Evolutionary conservation across 805 yeast genomes (phyloP).

Genomic region (Barnettozyma sucrosica): DNA sequence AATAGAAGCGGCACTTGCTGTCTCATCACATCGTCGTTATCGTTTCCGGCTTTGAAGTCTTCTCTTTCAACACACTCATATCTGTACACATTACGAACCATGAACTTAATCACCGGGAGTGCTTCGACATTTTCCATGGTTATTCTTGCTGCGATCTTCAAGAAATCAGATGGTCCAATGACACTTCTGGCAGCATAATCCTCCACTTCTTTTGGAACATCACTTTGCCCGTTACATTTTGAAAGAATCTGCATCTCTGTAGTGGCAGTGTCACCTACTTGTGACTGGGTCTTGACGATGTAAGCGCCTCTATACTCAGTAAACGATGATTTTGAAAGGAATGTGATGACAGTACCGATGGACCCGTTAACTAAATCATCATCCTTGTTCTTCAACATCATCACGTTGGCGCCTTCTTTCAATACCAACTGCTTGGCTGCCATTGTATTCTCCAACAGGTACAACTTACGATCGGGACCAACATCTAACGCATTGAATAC

Average conservation of each 20-base stretch:
- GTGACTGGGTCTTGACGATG: constrained; percentile 10
- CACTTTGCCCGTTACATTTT: constrained; percentile 24
- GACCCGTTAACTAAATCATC: constrained; percentile 84
- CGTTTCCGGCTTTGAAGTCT: constrained; percentile 32
- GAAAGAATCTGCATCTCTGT: constrained; percentile 26
- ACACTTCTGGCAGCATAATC: constrained; percentile 19
- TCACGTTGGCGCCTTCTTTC: constrained; percentile 88
- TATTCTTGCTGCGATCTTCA: constrained; percentile 18
- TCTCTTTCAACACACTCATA: constrained; percentile 32
- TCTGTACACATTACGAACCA: constrained; percentile 23
- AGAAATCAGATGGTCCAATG: constrained; percentile 12
- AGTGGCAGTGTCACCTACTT: constrained; percentile 14
- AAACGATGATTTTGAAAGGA: constrained; percentile 27
- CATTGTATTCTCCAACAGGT: constrained; percentile 54
- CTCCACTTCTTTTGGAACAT: constrained; percentile 25
- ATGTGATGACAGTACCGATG: constrained; percentile 60
- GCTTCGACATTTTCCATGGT: constrained; percentile 16
- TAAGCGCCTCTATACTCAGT: constrained; percentile 10
- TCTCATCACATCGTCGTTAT: constrained; percentile 32
- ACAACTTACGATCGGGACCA: constrained; percentile 21
- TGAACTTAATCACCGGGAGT: constrained; percentile 32
- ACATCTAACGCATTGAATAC: constrained; percentile 43
- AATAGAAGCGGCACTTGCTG: constrained; percentile 62
- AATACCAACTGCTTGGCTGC: constrained; percentile 59
- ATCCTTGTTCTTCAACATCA: constrained; percentile 82